A percentile compares a stretch with the other conserved stretches of the same genome.
Conservation (phyloP, 1,284 basidiomycete species). For the Cronartium quercuum region DNA sequence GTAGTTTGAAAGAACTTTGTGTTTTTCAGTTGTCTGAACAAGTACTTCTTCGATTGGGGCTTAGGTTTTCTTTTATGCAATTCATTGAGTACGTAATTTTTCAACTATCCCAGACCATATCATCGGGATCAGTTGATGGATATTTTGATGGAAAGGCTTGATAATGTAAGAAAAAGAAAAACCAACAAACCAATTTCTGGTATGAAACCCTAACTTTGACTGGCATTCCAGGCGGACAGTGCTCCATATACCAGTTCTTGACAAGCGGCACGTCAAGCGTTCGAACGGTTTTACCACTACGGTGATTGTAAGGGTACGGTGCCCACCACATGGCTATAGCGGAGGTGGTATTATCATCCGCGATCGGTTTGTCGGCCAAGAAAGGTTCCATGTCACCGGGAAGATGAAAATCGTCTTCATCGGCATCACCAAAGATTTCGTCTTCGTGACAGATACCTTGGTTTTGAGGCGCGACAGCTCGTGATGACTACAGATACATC, state of each 20-base stretch:
- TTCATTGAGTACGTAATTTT: conserved; percentile 92
- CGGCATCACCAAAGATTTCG: conserved; percentile 71
- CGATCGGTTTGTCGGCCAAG: conserved; percentile 70
- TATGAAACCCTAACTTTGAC: conserved; percentile 99
- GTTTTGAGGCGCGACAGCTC: conserved; percentile 76
- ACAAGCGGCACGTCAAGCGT: conserved; percentile 93
- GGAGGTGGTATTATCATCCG: conserved; percentile 81
- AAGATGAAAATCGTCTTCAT: conserved; percentile 78
- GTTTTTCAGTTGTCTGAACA: conserved; percentile 90
- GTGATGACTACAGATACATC: conserved; percentile 61
- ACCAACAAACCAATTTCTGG: conserved; percentile 67
- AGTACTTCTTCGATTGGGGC: conserved; percentile 93
- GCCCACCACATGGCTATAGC: conserved; percentile 99
- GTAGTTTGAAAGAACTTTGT: conserved; percentile 99
- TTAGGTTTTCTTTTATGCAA: conserved; percentile 82
- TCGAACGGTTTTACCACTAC: conserved; percentile 84
- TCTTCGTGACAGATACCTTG: conserved; percentile 82
- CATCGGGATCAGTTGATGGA: too few species aligned
- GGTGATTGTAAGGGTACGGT: conserved; percentile 86
- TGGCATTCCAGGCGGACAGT: conserved; percentile 89
- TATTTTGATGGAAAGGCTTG: too few species aligned
- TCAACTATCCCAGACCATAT: too few species aligned
- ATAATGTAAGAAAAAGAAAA: not conserved
- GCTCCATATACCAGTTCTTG: conserved; percentile 91
- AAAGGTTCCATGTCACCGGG: conserved; percentile 78